Percentiles rank a stretch among this genome's conserved stretches.
These are phyloP conservation scores for Penicillium lividum DNA, from an alignment of 495 filamentous ascomycete genomes.

Conservation along the genomic window DNA sequence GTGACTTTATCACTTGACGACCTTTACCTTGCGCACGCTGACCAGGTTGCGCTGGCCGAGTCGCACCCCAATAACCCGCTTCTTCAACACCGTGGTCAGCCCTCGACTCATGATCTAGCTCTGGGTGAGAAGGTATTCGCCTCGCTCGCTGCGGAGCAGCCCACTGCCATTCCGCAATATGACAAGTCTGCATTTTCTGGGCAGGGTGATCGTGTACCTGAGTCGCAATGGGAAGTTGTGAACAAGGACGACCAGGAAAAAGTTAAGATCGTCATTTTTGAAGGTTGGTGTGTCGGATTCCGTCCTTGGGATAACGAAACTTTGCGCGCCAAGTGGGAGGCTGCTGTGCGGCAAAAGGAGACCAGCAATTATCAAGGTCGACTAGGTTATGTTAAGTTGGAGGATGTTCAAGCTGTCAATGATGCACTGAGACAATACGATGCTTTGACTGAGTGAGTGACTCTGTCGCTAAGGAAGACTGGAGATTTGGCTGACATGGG, in stretches of 20 bases:
- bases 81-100: conserved; percentile 81
- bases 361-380: conserved; percentile 42
- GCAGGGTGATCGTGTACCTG: conserved; percentile 72
- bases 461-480: neutral
- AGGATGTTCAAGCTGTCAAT: conserved; percentile 75
- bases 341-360: conserved; percentile 48
- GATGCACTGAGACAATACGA: conserved; percentile 69
- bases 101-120: conserved; percentile 78
- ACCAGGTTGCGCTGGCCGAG: conserved; percentile 66
- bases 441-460: conserved; percentile 61
- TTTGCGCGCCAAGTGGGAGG: conserved; percentile 59
- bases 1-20: conserved; percentile 88
- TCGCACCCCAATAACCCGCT: conserved; percentile 70
- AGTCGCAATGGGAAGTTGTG: conserved; percentile 59
- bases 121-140: conserved; percentile 64
- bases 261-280: conserved; percentile 71
- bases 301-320: conserved; percentile 56
- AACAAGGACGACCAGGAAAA: conserved; percentile 54
- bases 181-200: conserved; percentile 80
- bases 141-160: conserved; percentile 52
- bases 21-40: conserved; percentile 75
- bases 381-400: conserved; percentile 60
- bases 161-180: conserved; percentile 72
- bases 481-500: conserved; percentile 15
- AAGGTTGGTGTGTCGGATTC: conserved; percentile 94